Evolutionary conservation across 148 eudicot species (phyloP), one percentile per base, ranked within the genome.

Genomic region (Chenopodium formosanum): DNA sequence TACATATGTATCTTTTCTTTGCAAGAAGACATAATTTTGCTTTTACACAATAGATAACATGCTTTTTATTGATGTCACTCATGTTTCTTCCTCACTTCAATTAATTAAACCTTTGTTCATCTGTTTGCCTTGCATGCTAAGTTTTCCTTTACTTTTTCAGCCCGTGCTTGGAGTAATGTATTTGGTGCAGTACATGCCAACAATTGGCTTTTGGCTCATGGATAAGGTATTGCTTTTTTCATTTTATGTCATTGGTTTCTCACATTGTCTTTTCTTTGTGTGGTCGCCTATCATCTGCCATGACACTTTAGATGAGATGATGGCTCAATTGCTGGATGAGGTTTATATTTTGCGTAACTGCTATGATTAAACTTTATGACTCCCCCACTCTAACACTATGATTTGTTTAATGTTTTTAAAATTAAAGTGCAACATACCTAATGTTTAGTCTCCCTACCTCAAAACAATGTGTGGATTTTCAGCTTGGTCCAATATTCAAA

Each of bases 151-250:
- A 50, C 83, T 79, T 70, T 88, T 81, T 70, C 91, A 96, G 99
- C 99, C 99, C 80, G 98, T 94, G 73, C 92, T 94, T 65, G 95
- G 90, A 62, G 98, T 96, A 81, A 91, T 96, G 95, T 96, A 96
- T 83, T 78, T 96, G 91, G 92, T 90, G 77, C 99, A 94, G 83
- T 94, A 96, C 88, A 89, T 90, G 91, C 99, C 99, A 74, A 85
- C 88, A 74, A 65, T 96, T 63, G 97, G 98, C 79, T 91, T 74
- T 82, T 96, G 97, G 95, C 91, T 96, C 68, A 92, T 96, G 94
- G 99, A 94, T 79, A 94, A 96, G 98, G 99, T 96, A 85, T 37
- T 53, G 29, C n/a, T 25, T 50, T 27, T 50, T 20, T 16, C 58
- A 25, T 14, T 74, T 72, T 72, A 72, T 74, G 23, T 34, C 20